Conservation (phyloP, 805 yeast species). For the Yamadazyma laniorum region DNA sequence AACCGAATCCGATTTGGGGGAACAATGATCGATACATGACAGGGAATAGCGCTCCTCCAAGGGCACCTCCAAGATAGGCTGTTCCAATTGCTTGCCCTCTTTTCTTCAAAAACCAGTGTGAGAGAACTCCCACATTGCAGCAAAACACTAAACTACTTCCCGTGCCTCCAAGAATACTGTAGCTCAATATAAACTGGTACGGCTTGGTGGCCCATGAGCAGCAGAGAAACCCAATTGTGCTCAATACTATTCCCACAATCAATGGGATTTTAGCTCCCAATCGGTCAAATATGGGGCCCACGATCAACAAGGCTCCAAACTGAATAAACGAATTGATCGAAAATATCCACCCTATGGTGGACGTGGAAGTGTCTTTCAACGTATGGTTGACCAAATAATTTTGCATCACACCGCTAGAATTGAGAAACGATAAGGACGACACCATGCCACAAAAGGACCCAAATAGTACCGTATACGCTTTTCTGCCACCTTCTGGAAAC, state of each 20-base stretch:
- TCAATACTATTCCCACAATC: constrained; percentile 17
- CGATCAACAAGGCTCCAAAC: constrained; percentile 23
- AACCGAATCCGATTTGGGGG: constrained; percentile 29
- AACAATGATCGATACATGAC: constrained; percentile 24
- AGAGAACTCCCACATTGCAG: constrained; percentile 17
- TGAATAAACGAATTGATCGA: constrained; percentile 24
- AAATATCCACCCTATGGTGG: constrained; percentile 29
- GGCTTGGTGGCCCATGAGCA: constrained; percentile 19
- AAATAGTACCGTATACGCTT: constrained; percentile 19
- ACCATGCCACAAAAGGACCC: constrained; percentile 29
- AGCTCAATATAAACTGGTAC: constrained; percentile 27
- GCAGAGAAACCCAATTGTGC: constrained; percentile 21
- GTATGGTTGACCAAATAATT: constrained; percentile 17
- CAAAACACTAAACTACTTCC: constrained; percentile 27
- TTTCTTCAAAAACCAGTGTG: constrained; percentile 12
- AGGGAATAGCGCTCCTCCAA: constrained; percentile 31
- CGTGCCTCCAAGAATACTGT: constrained; percentile 23
- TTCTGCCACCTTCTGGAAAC: constrained; percentile 28
- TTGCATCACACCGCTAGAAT: constrained; percentile 25
- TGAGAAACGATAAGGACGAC: constrained; percentile 24
- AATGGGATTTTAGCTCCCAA: constrained; percentile 24
- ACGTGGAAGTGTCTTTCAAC: constrained; percentile 13
- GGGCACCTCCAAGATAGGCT: constrained; percentile 31
- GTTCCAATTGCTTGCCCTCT: constrained; percentile 28
- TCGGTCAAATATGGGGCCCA: constrained; percentile 28